Conservation (phyloP, 768 basidiomycete species). For the Tulasnella sp. region DNA sequence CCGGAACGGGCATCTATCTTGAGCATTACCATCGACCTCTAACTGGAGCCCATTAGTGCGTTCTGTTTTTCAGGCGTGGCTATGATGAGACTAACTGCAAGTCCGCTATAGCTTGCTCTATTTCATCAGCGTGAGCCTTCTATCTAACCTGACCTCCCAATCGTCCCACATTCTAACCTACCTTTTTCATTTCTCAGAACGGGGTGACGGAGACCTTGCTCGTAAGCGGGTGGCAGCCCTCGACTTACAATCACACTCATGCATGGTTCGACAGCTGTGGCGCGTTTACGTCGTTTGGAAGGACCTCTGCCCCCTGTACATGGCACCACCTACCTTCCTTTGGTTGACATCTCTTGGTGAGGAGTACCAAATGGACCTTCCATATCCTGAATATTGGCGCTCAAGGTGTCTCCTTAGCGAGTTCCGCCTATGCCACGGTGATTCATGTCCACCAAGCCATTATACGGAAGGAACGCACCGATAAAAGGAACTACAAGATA, state of each 20-base stretch:
- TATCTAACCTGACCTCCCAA: not conserved
- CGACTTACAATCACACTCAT: too few species aligned
- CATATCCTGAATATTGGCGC: not conserved
- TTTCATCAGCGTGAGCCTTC: not conserved
- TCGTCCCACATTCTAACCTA: not conserved
- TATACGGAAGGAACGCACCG: not conserved
- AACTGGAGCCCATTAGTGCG: slow-evolving; percentile 3
- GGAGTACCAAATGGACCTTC: not conserved
- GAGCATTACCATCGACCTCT: not conserved
- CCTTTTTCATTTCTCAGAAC: not conserved
- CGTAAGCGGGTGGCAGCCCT: not conserved
- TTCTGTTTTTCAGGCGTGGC: too few species aligned
- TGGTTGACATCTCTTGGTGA: not conserved
- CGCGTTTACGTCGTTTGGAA: not conserved
- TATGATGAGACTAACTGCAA: too few species aligned
- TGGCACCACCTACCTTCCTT: not conserved
- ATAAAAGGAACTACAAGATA: not conserved
- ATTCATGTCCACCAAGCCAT: not conserved
- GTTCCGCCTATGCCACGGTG: not conserved
- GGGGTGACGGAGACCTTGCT: not conserved
- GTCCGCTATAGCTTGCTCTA: too few species aligned
- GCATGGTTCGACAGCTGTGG: not conserved
- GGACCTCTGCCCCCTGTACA: not conserved
- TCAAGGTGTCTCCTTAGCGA: not conserved
- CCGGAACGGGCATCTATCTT: not conserved